Evolutionary conservation across 2,329 filamentous ascomycete genomes (phyloP).

Genomic region (Paecilomyces variotii): DNA sequence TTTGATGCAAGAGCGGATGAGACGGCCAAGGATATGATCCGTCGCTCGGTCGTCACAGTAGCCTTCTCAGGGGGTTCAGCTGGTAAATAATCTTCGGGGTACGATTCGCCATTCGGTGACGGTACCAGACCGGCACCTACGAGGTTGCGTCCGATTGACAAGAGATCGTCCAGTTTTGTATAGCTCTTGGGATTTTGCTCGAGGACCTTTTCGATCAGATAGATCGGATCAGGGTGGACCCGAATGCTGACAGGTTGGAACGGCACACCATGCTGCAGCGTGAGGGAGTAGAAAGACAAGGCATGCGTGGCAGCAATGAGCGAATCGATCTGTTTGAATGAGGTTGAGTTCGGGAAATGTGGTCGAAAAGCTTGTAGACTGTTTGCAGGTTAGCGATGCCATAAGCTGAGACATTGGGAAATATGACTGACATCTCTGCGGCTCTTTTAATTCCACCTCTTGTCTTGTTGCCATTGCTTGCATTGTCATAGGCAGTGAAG

Average conservation of each 20-base stretch:
- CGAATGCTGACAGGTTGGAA: conserved; percentile 61
- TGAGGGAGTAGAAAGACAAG: conserved; percentile 58
- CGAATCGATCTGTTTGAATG: conserved; percentile 40
- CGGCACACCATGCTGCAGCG: conserved; percentile 55
- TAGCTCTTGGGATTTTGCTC: conserved; percentile 56
- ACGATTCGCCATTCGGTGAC: conserved; percentile 12
- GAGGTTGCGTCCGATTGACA: conserved; percentile 53
- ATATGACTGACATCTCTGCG: conserved; percentile 42
- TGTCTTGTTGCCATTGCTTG: conserved; percentile 57
- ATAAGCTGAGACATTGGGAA: neutral
- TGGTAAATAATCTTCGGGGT: neutral
- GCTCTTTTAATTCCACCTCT: conserved; percentile 56
- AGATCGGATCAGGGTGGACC: conserved; percentile 53
- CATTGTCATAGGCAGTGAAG: conserved; percentile 54
- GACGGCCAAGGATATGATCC: conserved; percentile 40
- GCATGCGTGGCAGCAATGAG: conserved; percentile 56
- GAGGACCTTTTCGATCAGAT: conserved; percentile 51
- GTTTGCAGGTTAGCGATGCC: neutral
- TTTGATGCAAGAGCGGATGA: conserved; percentile 35
- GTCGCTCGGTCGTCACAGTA: conserved; percentile 34
- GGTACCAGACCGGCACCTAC: conserved; percentile 37
- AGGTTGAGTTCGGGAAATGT: conserved; percentile 32
- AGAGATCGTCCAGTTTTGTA: conserved; percentile 55
- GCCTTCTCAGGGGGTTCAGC: conserved; percentile 15
- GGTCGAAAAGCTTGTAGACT: conserved; percentile 37